Evolutionary conservation across 2,329 filamentous ascomycete species (phyloP).

Genomic region (Fusarium pseudonygamai): DNA sequence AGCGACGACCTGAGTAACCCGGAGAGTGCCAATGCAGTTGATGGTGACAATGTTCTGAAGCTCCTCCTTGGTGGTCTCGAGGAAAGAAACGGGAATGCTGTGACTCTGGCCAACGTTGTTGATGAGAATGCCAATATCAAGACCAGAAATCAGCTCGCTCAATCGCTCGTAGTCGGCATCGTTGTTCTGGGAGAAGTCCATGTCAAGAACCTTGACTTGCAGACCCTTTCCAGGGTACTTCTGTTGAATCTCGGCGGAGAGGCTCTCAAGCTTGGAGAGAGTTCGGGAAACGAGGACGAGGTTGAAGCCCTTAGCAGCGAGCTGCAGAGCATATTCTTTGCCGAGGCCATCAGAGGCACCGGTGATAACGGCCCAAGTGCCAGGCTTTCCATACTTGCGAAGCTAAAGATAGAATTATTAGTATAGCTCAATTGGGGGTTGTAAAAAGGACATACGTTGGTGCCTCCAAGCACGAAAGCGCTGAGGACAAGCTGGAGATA

Average conservation of each 20-base stretch:
- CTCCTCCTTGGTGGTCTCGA: constrained; percentile 80
- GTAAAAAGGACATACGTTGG: constrained; percentile 59
- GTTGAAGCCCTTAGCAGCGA: constrained; percentile 93
- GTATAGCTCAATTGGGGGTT: not conserved
- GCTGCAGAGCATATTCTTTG: constrained; percentile 92
- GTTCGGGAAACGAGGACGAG: constrained; percentile 95
- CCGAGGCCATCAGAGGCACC: constrained; percentile 96
- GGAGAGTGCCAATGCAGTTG: constrained; percentile 92
- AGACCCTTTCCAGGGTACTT: constrained; percentile 71
- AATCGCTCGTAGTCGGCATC: constrained; percentile 83
- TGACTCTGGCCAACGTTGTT: constrained; percentile 98
- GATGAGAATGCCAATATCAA: constrained; percentile 88
- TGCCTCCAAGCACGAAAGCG: constrained; percentile 73
- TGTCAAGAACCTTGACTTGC: constrained; percentile 81
- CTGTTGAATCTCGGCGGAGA: constrained; percentile 78
- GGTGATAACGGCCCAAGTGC: constrained; percentile 93
- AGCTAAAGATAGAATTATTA: constrained; percentile 64
- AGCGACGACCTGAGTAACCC: constrained; percentile 84
- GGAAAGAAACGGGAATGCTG: constrained; percentile 89
- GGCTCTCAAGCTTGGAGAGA: constrained; percentile 83
- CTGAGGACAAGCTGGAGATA: constrained; percentile 71
- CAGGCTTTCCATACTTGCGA: constrained; percentile 87
- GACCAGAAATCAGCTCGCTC: constrained; percentile 70
- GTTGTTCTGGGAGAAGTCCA: constrained; percentile 88
- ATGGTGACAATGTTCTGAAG: constrained; percentile 91